Percentiles rank a stretch among this genome's conserved stretches.
Evolutionary conservation across 2,329 filamentous ascomycete genomes (phyloP).

Genomic region (Sclerotinia sclerotiorum): DNA sequence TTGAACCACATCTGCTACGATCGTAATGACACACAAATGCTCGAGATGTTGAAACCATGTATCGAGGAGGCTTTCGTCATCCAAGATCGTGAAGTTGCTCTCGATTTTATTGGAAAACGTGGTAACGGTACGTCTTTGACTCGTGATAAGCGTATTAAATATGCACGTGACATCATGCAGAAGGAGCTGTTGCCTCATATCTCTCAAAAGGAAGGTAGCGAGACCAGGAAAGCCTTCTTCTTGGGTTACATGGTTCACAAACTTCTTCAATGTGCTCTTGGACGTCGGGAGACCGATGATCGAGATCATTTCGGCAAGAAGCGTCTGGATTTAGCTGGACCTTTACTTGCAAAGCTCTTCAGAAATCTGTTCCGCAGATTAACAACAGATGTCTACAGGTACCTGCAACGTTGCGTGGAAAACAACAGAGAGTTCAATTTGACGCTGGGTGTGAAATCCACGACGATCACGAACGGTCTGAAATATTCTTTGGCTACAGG

Average conservation of each 20-base stretch:
- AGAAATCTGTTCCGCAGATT: slow-evolving; percentile 87
- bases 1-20: slow-evolving; percentile 98
- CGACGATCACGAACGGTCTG: slow-evolving; percentile 86
- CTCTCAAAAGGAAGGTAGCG: slow-evolving; percentile 89
- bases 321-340: slow-evolving; percentile 90
- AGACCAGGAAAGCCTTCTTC: slow-evolving; percentile 97
- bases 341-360: slow-evolving; percentile 94
- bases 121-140: slow-evolving; percentile 74
- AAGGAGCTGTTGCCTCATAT: slow-evolving; percentile 97
- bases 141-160: slow-evolving; percentile 84
- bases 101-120: slow-evolving; percentile 94
- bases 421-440: slow-evolving; percentile 86
- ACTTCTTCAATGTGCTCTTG: slow-evolving; percentile 87
- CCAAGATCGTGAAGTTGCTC: slow-evolving; percentile 88
- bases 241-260: slow-evolving; percentile 98
- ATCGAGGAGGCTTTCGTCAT: slow-evolving; percentile 97
- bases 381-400: slow-evolving; percentile 85
- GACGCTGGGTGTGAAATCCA: slow-evolving; percentile 85
- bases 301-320: slow-evolving; percentile 99
- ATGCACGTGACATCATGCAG: slow-evolving; percentile 90
- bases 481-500: slow-evolving; percentile 97
- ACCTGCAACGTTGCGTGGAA: slow-evolving; percentile 90
- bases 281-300: slow-evolving; percentile 90
- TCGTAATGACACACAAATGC: slow-evolving; percentile 90
- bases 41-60: slow-evolving; percentile 95